A percentile compares a stretch with the other conserved stretches of the same genome.
phyloP scores from a whole-genome alignment of 2,329 filamentous ascomycete species.

The Onygenales sp. region DNA sequence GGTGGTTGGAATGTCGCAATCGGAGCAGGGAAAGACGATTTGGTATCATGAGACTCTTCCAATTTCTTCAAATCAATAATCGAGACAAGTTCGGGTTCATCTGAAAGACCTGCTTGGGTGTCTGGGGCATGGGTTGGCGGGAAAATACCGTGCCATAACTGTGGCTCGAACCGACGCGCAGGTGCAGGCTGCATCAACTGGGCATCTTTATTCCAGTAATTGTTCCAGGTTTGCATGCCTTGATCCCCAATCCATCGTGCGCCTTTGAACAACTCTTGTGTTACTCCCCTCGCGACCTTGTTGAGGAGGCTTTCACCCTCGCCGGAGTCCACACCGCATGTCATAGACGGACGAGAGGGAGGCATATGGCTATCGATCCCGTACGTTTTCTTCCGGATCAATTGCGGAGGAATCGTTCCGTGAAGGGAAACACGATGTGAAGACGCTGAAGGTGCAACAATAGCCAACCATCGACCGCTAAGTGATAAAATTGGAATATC shows the following conservation, averaged over 20 bases:
- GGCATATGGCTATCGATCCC: constrained; percentile 35
- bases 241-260: constrained; percentile 42
- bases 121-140: constrained; percentile 39
- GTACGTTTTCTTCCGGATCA: constrained; percentile 26
- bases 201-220: constrained; percentile 40
- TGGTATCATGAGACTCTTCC: constrained; percentile 28
- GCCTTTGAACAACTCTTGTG: constrained; percentile 39
- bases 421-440: constrained; percentile 28
- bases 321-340: constrained; percentile 37
- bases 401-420: constrained; percentile 28
- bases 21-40: constrained; percentile 25
- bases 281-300: constrained; percentile 39
- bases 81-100: constrained; percentile 37
- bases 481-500: constrained; percentile 34
- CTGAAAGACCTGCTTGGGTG: constrained; percentile 22
- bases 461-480: constrained; percentile 38
- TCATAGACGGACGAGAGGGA: constrained; percentile 32
- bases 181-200: constrained; percentile 14
- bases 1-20: constrained; percentile 39
- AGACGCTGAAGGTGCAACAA: constrained; percentile 33
- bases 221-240: constrained; percentile 41
- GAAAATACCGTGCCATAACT: constrained; percentile 27
- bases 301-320: constrained; percentile 39
- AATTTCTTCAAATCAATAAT: constrained; percentile 37
- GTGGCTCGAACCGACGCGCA: constrained; percentile 18